Conservation (phyloP, 495 filamentous ascomycete genomes). For the Astrocystis sublimbata region DNA sequence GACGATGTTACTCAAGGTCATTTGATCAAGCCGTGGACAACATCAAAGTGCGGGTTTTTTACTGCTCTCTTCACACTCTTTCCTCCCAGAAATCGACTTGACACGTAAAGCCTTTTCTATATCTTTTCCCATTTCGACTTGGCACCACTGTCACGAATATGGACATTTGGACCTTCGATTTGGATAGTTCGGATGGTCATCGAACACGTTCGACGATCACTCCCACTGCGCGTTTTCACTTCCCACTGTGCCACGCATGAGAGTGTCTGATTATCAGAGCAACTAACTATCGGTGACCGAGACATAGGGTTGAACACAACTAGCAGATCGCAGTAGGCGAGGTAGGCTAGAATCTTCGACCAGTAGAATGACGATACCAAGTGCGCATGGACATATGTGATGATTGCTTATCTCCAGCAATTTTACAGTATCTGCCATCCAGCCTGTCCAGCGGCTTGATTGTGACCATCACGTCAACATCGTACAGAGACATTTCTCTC, state of each 20-base stretch:
- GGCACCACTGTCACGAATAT: too few species aligned
- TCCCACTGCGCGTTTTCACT: neutral
- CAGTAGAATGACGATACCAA: neutral
- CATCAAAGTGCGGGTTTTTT: neutral
- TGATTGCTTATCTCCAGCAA: neutral
- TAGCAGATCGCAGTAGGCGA: neutral
- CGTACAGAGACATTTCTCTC: neutral
- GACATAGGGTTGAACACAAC: neutral
- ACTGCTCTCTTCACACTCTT: neutral
- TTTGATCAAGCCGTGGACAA: neutral
- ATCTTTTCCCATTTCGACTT: too few species aligned
- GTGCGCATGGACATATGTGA: neutral
- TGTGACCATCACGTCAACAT: constrained; percentile 1
- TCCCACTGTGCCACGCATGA: neutral
- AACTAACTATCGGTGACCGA: constrained; percentile 1
- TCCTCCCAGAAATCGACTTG: neutral
- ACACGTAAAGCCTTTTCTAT: too few species aligned
- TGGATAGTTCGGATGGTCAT: neutral
- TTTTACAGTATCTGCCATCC: neutral
- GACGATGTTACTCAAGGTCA: constrained; percentile 15
- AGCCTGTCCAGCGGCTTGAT: neutral
- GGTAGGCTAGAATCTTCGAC: too few species aligned
- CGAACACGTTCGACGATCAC: neutral
- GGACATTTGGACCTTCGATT: too few species aligned
- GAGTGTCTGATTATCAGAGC: constrained; percentile 1